phyloP scores from a whole-genome alignment of 257 asterid species.

The Solanum stenotomum region DNA sequence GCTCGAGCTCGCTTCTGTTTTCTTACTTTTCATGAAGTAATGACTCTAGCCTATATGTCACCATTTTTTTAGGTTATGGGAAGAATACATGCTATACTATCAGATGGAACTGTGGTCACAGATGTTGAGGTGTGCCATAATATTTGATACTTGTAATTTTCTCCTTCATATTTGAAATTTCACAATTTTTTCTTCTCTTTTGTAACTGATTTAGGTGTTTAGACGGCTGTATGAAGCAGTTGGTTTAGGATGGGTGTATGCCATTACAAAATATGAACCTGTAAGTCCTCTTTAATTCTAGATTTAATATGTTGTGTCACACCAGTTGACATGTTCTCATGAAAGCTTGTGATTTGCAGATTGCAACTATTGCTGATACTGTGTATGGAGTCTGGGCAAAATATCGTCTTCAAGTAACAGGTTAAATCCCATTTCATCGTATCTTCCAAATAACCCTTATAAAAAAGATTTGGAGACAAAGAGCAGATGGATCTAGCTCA shows the following conservation, averaged over 20 bases:
- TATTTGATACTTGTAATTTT: not conserved
- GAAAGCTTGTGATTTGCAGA: constrained; percentile 20
- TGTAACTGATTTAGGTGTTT: constrained; percentile 46
- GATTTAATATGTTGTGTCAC: not conserved
- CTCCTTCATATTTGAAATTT: not conserved
- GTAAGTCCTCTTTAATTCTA: constrained; percentile 27
- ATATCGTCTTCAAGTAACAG: constrained; percentile 82
- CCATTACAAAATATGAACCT: constrained; percentile 80
- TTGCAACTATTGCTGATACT: constrained; percentile 65
- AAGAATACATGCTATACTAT: constrained; percentile 63
- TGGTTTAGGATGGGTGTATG: constrained; percentile 87
- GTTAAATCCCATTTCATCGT: constrained; percentile 12
- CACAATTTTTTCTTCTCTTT: not conserved
- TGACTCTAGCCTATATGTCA: not conserved
- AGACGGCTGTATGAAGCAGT: constrained; percentile 76
- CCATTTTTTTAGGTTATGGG: constrained; percentile 57
- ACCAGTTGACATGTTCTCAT: not conserved
- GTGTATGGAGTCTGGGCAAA: constrained; percentile 83
- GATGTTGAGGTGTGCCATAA: constrained; percentile 50
- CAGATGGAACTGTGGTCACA: constrained; percentile 70
- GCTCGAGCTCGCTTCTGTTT: not conserved
- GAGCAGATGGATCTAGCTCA: not conserved
- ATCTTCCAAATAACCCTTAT: not conserved
- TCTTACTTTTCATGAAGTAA: not conserved
- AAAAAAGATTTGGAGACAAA: not conserved